phyloP scores from a whole-genome alignment of 2,329 filamentous ascomycete genomes.

The Venturia aucupariae region DNA sequence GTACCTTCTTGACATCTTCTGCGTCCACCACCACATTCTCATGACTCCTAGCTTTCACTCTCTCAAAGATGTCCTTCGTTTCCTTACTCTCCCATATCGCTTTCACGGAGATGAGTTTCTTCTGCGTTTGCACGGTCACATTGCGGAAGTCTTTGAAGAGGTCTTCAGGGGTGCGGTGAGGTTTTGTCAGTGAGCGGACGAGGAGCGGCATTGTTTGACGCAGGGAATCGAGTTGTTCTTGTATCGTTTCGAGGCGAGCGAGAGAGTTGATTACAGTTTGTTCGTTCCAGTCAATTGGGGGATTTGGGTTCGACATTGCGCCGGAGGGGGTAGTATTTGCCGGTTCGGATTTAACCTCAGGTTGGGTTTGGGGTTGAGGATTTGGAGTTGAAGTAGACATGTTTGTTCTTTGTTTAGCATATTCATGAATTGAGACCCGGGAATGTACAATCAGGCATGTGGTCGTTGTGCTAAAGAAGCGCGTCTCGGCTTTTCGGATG shows the following conservation, averaged over 20 bases:
- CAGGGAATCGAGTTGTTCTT: slow-evolving; percentile 7
- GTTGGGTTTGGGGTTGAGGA: not conserved
- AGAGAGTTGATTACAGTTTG: slow-evolving; percentile 2
- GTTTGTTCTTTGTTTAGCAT: not conserved
- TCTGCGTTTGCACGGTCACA: not conserved
- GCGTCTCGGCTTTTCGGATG: too few species aligned
- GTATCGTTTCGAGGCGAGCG: slow-evolving; percentile 10
- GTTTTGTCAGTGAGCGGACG: not conserved
- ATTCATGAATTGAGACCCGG: too few species aligned
- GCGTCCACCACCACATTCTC: not conserved
- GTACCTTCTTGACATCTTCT: slow-evolving; percentile 2
- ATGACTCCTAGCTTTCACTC: not conserved
- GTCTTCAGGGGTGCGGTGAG: not conserved
- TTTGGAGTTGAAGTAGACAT: not conserved
- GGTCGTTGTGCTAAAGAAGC: too few species aligned
- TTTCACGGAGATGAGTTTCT: slow-evolving; percentile 8
- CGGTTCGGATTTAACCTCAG: not conserved
- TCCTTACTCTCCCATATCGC: not conserved
- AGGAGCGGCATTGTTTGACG: slow-evolving; percentile 4
- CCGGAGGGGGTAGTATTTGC: not conserved
- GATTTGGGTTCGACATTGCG: not conserved
- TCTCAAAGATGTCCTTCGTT: not conserved
- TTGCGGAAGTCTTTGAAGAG: slow-evolving; percentile 7
- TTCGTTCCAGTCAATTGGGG: slow-evolving; percentile 10
- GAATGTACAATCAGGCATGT: too few species aligned